Evolutionary conservation across 2,329 filamentous ascomycete genomes (phyloP), one percentile per base, ranked within the genome.

Genomic region (Aureobasidium pullulans): DNA sequence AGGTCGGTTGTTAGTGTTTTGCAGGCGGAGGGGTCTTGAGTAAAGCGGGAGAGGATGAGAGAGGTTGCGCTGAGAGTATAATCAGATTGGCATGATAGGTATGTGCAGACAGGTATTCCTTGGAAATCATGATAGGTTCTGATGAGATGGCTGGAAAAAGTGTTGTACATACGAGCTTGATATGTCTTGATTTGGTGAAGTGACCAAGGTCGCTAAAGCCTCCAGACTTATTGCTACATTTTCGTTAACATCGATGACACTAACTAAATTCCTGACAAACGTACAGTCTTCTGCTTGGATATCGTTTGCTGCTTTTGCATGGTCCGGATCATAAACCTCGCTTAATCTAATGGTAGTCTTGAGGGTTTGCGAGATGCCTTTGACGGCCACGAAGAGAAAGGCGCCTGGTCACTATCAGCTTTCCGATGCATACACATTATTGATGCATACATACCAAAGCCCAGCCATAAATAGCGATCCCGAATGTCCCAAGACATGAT

Each of bases 261-360:
- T 13, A 19, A 10, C 8, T 48, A 23, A 2, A 23, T 23, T 23
- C 23, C 15, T 2, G 13, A 13, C 9, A 40, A 13, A n/a, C 13
- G 37, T 46, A 65, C 59, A 52, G 44, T 67, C 64, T 63, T 68
- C 66, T 5, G 68, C 61, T 44, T 57, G 61, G 32, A 66, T 53
- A 34, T 62, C 87, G 67, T 91, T 87, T 2, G 86, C 89, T 28
- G 87, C 84, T 70, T 90, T 85, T 13, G 84, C 88, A 64, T 90
- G 88, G 69, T 89, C 88, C 65, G 86, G 83, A 53, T 87, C 83
- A 69, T 87, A 84, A 67, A 94, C 82, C 71, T 85, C 81, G 63
- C 86, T 86, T 57, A 85, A 78, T 65, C 84, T 78, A 64, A 84
- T 81, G 64, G 86, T 83, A 58, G 80, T 74, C 60, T 76, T 75